Evolutionary conservation across 768 basidiomycete species (phyloP).

Genomic region (Agaricus subrufescens): DNA sequence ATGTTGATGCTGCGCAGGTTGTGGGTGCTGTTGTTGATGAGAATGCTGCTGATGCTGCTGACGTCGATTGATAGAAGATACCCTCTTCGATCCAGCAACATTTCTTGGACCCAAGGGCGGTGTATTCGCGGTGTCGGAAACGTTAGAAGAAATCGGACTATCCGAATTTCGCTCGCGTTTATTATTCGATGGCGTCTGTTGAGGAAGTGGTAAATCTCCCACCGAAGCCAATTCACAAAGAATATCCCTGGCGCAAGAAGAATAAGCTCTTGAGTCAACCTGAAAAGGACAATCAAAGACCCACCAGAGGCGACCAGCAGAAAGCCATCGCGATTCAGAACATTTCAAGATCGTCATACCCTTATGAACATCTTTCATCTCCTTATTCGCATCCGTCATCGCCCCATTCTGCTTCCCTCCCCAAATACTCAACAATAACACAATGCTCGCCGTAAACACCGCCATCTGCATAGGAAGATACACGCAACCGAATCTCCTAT

Average conservation of each 20-base stretch:
- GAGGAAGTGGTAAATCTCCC: conserved; percentile 66
- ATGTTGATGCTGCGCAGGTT: conserved; percentile 9
- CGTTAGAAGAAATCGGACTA: conserved; percentile 27
- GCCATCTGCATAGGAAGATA: conserved; percentile 34
- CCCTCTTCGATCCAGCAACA: conserved; percentile 34
- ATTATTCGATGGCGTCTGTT: conserved; percentile 44
- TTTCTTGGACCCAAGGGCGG: conserved; percentile 8
- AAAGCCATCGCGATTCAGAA: conserved; percentile 38
- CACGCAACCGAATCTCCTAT: conserved; percentile 26
- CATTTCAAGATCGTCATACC: conserved; percentile 51
- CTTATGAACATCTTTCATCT: conserved; percentile 62
- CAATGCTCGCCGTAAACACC: conserved; percentile 44
- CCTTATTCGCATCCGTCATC: conserved; percentile 42
- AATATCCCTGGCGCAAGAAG: conserved; percentile 48
- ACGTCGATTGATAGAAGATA: conserved; percentile 7
- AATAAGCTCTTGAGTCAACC: too few species aligned
- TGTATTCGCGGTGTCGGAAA: neutral
- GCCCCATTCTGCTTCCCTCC: conserved; percentile 49
- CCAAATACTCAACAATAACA: conserved; percentile 68
- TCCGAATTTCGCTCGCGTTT: conserved; percentile 66
- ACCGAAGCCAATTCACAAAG: conserved; percentile 68
- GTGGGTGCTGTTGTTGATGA: neutral
- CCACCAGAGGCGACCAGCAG: conserved; percentile 42
- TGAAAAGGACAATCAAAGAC: neutral
- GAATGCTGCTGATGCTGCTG: neutral